Conservation (phyloP, 2,329 filamentous ascomycete species). For the Corinectria fuckeliana region DNA sequence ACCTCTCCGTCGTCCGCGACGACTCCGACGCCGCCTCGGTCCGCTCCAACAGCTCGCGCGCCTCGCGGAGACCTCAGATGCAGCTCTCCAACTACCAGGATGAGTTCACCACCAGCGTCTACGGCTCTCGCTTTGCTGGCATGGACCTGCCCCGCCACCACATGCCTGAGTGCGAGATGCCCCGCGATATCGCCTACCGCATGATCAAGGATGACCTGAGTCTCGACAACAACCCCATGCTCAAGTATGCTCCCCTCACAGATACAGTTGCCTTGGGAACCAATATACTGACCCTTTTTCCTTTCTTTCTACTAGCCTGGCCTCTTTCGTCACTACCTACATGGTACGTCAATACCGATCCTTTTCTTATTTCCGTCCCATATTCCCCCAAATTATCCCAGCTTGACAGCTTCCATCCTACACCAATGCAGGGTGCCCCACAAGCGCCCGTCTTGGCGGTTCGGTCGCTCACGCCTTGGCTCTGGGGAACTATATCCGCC, state of each 20-base stretch:
- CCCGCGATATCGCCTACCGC: slow-evolving; percentile 88
- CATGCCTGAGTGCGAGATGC: slow-evolving; percentile 93
- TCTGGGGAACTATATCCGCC: slow-evolving; percentile 5
- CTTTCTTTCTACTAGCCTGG: slow-evolving; percentile 65
- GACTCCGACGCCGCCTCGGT: slow-evolving; percentile 40
- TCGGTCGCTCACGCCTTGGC: slow-evolving; percentile 6
- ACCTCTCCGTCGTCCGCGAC: slow-evolving; percentile 52
- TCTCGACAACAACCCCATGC: slow-evolving; percentile 88
- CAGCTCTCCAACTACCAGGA: slow-evolving; percentile 59
- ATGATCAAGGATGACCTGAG: slow-evolving; percentile 97
- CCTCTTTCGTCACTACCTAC: slow-evolving; percentile 94
- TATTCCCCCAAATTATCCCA: slow-evolving; percentile 11
- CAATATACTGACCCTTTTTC: slow-evolving; percentile 20
- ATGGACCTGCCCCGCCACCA: slow-evolving; percentile 81
- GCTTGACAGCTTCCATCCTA: not conserved
- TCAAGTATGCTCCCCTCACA: no score
- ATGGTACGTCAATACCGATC: slow-evolving; percentile 66
- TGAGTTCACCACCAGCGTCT: slow-evolving; percentile 79
- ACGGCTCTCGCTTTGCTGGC: slow-evolving; percentile 83
- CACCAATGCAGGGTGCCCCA: slow-evolving; percentile 13
- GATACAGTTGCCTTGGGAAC: slow-evolving; percentile 40
- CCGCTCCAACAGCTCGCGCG: slow-evolving; percentile 34
- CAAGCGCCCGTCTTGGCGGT: slow-evolving; percentile 7
- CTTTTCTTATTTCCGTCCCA: not conserved
- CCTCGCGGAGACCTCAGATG: slow-evolving; percentile 43